A percentile compares a stretch with the other conserved stretches of the same genome.
Evolutionary conservation across 169 alveolate genomes (phyloP).

Genomic region (Babesia gibsoni): DNA sequence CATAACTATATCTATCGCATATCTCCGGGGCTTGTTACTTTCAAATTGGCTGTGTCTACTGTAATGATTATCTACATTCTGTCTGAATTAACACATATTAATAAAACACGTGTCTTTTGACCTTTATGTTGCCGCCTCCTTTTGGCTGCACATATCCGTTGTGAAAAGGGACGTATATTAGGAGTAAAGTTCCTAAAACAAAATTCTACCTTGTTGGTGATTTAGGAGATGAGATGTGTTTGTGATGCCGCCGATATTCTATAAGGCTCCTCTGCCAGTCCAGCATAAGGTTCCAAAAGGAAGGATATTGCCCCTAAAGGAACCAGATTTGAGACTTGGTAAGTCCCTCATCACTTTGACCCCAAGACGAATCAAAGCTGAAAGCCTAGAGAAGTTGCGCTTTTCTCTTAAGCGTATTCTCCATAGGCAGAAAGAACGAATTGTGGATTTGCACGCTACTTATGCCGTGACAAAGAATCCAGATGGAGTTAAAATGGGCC

Average conservation of each 20-base stretch:
- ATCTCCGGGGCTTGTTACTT: no score
- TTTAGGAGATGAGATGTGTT: background rate
- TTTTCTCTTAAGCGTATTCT: slow-evolving; percentile 67
- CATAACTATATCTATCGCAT: no score
- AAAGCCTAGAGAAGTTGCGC: slow-evolving; percentile 69
- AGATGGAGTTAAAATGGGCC: slow-evolving; percentile 82
- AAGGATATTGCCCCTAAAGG: slow-evolving; percentile 66
- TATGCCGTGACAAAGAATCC: slow-evolving; percentile 78
- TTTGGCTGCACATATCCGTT: no score
- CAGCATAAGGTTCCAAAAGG: slow-evolving; percentile 77
- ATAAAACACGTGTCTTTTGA: no score
- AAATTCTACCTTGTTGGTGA: no score
- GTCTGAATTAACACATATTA: no score
- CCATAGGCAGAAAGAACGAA: slow-evolving; percentile 65
- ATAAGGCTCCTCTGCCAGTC: slow-evolving; percentile 71
- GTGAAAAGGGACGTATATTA: no score
- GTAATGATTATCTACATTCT: no score
- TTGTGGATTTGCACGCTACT: slow-evolving; percentile 76
- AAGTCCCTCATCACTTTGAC: slow-evolving; percentile 72
- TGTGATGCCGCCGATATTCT: slow-evolving; percentile 74
- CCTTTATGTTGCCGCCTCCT: no score
- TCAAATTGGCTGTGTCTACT: no score
- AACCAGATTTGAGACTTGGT: slow-evolving; percentile 71
- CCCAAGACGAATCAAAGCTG: slow-evolving; percentile 74
- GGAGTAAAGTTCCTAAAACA: no score